Conservation (phyloP, 2,329 filamentous ascomycete genomes). For the Fusarium paranaense region DNA sequence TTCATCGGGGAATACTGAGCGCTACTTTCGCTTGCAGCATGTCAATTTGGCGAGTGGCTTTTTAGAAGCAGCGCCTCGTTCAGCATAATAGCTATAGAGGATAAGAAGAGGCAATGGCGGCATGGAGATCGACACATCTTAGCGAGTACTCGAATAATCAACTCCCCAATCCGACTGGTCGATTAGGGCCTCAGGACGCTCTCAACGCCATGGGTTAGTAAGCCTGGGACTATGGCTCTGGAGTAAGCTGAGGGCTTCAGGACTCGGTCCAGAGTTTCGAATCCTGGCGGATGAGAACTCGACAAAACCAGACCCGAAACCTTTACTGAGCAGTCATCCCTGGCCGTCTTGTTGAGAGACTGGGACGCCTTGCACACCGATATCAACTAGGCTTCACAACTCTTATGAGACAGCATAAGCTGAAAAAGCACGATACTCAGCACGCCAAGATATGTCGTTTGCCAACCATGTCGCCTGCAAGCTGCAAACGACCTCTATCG, state of each 20-base stretch:
- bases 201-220: neutral
- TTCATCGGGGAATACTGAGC: neutral
- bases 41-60: neutral
- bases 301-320: neutral
- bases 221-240: neutral
- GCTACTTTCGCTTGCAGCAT: neutral
- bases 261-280: neutral
- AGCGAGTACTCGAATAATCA: neutral
- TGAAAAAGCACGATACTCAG: slow-evolving; percentile 19
- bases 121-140: neutral
- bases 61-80: neutral
- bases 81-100: neutral
- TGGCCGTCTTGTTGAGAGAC: neutral
- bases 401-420: slow-evolving; percentile 23
- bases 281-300: neutral
- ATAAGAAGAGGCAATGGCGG: neutral
- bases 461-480: neutral
- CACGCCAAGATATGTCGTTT: slow-evolving; percentile 9
- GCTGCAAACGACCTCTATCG: slow-evolving; percentile 6
- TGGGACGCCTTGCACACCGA: neutral
- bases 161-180: neutral
- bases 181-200: neutral
- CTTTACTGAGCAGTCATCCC: neutral
- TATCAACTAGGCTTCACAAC: slow-evolving; percentile 11
- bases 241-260: neutral